Conservation (phyloP, 768 basidiomycete genomes). For the Tricholoma furcatifolium region DNA sequence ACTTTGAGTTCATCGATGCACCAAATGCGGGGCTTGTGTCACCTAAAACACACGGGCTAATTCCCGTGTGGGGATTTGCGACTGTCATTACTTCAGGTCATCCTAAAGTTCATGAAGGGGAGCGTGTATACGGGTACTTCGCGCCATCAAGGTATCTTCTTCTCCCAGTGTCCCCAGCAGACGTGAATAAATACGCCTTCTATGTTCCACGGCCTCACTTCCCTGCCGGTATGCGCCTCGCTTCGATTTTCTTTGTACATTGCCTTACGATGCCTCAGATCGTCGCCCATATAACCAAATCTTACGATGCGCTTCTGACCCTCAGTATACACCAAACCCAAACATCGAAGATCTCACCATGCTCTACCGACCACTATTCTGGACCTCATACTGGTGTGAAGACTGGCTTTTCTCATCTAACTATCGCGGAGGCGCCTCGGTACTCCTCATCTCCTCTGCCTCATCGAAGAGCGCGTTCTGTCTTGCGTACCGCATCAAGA, state of each 20-base stretch:
- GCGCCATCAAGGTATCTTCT: slow-evolving; percentile 59
- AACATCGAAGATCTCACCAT: slow-evolving; percentile 60
- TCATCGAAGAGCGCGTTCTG: slow-evolving; percentile 75
- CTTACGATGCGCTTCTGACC: slow-evolving; percentile 55
- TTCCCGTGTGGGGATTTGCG: slow-evolving; percentile 76
- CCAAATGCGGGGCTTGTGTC: slow-evolving; percentile 41
- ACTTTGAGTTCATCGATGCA: slow-evolving; percentile 63
- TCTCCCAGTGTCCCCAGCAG: slow-evolving; percentile 46
- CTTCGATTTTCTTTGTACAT: background rate
- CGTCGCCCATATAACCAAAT: slow-evolving; percentile 70
- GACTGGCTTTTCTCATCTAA: slow-evolving; percentile 57
- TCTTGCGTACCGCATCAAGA: slow-evolving; percentile 57
- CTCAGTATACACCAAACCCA: slow-evolving; percentile 48
- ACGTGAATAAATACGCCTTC: slow-evolving; percentile 55
- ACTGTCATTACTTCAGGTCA: slow-evolving; percentile 51
- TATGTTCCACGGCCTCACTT: slow-evolving; percentile 61
- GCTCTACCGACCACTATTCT: slow-evolving; percentile 72
- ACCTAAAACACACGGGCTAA: slow-evolving; percentile 53
- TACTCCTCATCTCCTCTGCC: slow-evolving; percentile 63
- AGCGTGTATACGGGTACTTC: slow-evolving; percentile 65
- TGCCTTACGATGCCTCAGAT: slow-evolving; percentile 31
- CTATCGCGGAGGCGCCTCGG: slow-evolving; percentile 47
- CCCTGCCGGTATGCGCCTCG: slow-evolving; percentile 44
- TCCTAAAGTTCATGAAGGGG: slow-evolving; percentile 46
- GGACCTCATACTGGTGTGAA: slow-evolving; percentile 76